phyloP scores from a whole-genome alignment of 2,329 filamentous ascomycete species.

The Colletotrichum echinochloae region DNA sequence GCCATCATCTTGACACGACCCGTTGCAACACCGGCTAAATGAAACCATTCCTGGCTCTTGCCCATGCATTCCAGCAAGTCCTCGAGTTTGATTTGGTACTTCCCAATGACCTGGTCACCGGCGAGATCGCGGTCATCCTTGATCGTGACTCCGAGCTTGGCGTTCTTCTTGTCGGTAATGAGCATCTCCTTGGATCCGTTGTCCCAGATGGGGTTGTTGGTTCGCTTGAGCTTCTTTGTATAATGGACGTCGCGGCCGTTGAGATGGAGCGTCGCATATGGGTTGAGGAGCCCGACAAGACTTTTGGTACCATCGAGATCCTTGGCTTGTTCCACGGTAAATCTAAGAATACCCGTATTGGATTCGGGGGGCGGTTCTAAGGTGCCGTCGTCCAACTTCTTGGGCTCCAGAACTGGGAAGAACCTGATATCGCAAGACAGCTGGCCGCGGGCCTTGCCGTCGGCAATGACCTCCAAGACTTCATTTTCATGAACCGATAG shows the following conservation, averaged over 20 bases:
- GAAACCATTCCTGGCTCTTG: conserved; percentile 97
- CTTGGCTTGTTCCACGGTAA: conserved; percentile 95
- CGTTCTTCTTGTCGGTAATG: conserved; percentile 91
- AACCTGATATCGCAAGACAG: conserved; percentile 88
- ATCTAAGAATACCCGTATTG: conserved; percentile 92
- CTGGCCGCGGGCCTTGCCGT: conserved; percentile 85
- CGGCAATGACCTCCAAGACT: conserved; percentile 83
- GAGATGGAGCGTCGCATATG: conserved; percentile 87
- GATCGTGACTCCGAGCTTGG: conserved; percentile 90
- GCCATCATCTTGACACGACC: conserved; percentile 91
- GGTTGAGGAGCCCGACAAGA: conserved; percentile 89
- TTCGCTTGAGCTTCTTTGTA: conserved; percentile 94
- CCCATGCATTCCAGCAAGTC: conserved; percentile 92
- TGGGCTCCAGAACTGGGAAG: conserved; percentile 88
- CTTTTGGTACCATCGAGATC: conserved; percentile 94
- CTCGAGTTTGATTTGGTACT: conserved; percentile 94
- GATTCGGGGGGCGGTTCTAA: conserved; percentile 85
- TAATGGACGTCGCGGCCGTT: conserved; percentile 92
- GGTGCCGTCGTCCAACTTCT: conserved; percentile 80
- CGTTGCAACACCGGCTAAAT: conserved; percentile 81
- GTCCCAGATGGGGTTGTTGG: conserved; percentile 97
- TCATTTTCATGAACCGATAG: conserved; percentile 85
- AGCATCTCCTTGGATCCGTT: conserved; percentile 94
- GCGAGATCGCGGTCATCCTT: conserved; percentile 94
- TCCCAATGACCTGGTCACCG: conserved; percentile 86